Conservation (phyloP, 345 rosid genomes). For the Gossypium arboreum region DNA sequence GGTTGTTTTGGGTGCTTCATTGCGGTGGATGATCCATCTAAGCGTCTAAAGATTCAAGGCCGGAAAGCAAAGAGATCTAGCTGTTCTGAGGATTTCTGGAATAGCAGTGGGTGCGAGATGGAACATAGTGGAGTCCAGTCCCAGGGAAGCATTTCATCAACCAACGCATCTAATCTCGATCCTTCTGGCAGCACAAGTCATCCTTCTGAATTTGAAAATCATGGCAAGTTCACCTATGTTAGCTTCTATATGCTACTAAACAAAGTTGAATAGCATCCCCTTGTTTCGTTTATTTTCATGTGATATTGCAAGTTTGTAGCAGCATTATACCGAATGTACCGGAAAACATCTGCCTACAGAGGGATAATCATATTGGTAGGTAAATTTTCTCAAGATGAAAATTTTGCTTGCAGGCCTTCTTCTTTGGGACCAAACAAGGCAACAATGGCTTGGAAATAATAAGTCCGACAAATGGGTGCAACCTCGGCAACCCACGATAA, state of each 20-base stretch:
- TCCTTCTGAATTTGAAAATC: conserved; percentile 61
- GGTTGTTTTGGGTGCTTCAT: conserved; percentile 86
- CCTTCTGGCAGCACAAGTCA: conserved; percentile 32
- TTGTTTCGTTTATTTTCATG: not conserved
- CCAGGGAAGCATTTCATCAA: conserved; percentile 28
- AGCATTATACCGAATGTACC: not conserved
- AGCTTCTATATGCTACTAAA: not conserved
- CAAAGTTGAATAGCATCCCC: not conserved
- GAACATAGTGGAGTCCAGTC: conserved; percentile 47
- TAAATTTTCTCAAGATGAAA: conserved; percentile 14
- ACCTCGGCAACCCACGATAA: conserved; percentile 55
- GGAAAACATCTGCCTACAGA: not conserved
- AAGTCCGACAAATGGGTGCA: conserved; percentile 29
- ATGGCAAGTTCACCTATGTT: conserved; percentile 42
- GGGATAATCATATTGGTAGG: conserved; percentile 1
- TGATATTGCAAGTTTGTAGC: not conserved
- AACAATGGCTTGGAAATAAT: conserved; percentile 60
- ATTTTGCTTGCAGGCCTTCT: conserved; percentile 42
- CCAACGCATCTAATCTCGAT: conserved; percentile 32
- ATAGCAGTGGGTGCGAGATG: conserved; percentile 56
- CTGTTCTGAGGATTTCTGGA: conserved; percentile 52
- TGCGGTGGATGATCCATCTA: conserved; percentile 49
- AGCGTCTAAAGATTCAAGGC: conserved; percentile 44
- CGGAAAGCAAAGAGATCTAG: conserved; percentile 37
- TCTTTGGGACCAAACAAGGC: conserved; percentile 74